Evolutionary conservation across 495 filamentous ascomycete species (phyloP), one percentile per base, ranked within the genome.

Genomic region (Penicillium maclennaniae): DNA sequence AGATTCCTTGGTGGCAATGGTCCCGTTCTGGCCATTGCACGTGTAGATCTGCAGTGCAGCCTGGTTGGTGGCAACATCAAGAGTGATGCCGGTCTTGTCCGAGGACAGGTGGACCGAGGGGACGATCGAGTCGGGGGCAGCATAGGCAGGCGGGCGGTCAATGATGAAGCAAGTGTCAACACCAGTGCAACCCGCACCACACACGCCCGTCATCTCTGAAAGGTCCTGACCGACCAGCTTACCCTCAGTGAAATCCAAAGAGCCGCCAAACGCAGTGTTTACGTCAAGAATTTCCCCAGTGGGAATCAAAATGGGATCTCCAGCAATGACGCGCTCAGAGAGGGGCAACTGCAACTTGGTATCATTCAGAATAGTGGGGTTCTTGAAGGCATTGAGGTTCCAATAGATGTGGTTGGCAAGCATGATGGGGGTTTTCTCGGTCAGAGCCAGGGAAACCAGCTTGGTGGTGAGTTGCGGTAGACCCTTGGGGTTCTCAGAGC

Each of bases 341-440:
- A 87, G 83, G 3, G 90, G 90, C 59, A 95, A 58, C 53, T 84
- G 81, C 37, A 95, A 71, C 45, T 78, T 80, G 40, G 84, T 83
- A 67, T 93, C 82, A 59, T 91, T 85, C n/a, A 95, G 74, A 21
- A 83, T 77, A 7, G 73, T 79, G 15, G 77, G 63, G 3, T 85
- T 84, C 62, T 85, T 73, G 66, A 91, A 95, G 9, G 83, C 90
- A 65, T 92, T 89, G 49, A 95, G 74, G 69, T 95, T 93, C 88
- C 89, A 95, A 74, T 95, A 95, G 44, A 87, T 82, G 73, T 90
- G 87, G 59, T 89, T 88, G 48, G 77, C 66, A 10, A 95, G 87
- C 83, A 90, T 91, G 74, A 91, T 89, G 38, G 87, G 87, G 51
- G 84, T 92, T 68, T 83, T 74, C 68, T 91, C 80, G 69, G 88